These are phyloP conservation scores for Epichloe sp. DNA, from an alignment of 2,329 filamentous ascomycete species.

Conservation along the genomic window DNA sequence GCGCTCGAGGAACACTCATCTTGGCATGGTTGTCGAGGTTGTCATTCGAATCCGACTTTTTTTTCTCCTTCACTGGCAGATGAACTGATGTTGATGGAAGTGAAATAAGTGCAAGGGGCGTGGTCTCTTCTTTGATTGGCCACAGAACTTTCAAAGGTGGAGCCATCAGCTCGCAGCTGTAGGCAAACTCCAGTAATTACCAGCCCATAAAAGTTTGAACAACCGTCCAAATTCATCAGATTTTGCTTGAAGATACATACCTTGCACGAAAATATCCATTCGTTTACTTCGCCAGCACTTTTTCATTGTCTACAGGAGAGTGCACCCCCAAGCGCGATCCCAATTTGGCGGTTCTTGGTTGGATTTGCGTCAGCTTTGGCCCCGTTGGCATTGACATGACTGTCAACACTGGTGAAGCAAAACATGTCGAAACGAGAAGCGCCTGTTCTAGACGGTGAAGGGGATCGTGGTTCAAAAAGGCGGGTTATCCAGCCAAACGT, in stretches of 20 bases:
- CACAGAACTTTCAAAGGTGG: not conserved
- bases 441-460: not conserved
- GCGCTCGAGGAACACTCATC: constrained; percentile 49
- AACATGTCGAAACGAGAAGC: constrained; percentile 4
- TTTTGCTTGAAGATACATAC: too few relatives aligned
- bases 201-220: not conserved
- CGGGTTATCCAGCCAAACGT: not conserved
- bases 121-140: constrained; percentile 6
- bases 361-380: not conserved
- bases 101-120: not conserved
- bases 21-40: constrained; percentile 23
- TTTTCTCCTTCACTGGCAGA: not conserved
- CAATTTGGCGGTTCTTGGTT: not conserved
- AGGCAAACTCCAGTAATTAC: not conserved
- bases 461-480: constrained; percentile 6
- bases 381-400: not conserved
- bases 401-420: not conserved
- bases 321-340: not conserved
- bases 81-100: too few relatives aligned
- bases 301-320: not conserved
- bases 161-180: not conserved
- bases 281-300: too few relatives aligned
- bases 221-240: too few relatives aligned
- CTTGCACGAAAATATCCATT: too few relatives aligned
- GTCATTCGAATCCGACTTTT: constrained; percentile 8